phyloP scores from a whole-genome alignment of 2,329 filamentous ascomycete species.

The Kalaharituber pfeilii region DNA sequence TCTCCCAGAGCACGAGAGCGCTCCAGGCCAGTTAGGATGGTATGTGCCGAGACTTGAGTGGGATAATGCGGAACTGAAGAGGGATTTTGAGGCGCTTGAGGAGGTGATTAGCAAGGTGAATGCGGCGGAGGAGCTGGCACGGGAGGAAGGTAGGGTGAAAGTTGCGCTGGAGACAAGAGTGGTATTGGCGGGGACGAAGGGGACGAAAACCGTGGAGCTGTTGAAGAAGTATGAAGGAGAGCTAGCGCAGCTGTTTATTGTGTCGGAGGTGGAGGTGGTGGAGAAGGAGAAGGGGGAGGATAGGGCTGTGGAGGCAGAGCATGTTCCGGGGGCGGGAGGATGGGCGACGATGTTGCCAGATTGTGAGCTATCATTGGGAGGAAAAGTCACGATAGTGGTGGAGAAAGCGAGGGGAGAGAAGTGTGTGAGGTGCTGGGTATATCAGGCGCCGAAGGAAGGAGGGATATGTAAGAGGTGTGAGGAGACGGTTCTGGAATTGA shows the following conservation, averaged over 20 bases:
- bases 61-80: slow-evolving; percentile 15
- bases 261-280: slow-evolving; percentile 37
- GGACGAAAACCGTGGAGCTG: slow-evolving; percentile 22
- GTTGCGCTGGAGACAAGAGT: slow-evolving; percentile 52
- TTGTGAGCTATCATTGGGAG: slow-evolving; percentile 13
- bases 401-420: slow-evolving; percentile 39
- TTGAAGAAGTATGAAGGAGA: slow-evolving; percentile 34
- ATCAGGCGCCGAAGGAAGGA: slow-evolving; percentile 49
- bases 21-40: slow-evolving; percentile 8
- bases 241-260: slow-evolving; percentile 49
- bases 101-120: slow-evolving; percentile 51
- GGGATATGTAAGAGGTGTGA: slow-evolving; percentile 57
- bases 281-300: slow-evolving; percentile 14
- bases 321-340: slow-evolving; percentile 24
- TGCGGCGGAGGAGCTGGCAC: slow-evolving; percentile 51
- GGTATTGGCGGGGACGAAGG: slow-evolving; percentile 34
- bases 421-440: slow-evolving; percentile 81
- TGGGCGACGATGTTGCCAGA: slow-evolving; percentile 23
- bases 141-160: slow-evolving; percentile 8
- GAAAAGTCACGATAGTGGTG: slow-evolving; percentile 26
- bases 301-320: slow-evolving; percentile 26
- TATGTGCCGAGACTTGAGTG: slow-evolving; percentile 8
- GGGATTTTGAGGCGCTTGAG: slow-evolving; percentile 29
- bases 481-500: slow-evolving; percentile 35
- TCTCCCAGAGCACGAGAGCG: slow-evolving; percentile 8